Base-by-base conservation (phyloP, 2,329 filamentous ascomycete genomes). In the Calonectria pauciramosa region DNA sequence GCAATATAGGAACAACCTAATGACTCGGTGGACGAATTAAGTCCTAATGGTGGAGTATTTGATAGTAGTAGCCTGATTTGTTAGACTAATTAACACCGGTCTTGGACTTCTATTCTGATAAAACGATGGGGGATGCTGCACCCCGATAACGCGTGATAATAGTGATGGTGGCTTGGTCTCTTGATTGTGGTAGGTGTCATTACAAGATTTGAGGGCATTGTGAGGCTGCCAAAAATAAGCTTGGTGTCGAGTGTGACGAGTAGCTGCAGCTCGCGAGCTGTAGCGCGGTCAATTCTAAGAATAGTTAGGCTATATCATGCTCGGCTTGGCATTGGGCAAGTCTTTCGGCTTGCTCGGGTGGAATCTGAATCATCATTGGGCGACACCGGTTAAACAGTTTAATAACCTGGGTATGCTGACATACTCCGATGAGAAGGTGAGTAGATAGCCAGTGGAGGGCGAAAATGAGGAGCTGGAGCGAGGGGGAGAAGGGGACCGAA, bases 281-380 rank as follows among this genome's bases (percentile, higher is more conserved):
- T 28, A 30, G 16, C 20, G 59, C 59, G 13, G 30, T 10, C 36
- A 52, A 52, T 47, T 63, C 54, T 41, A 60, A 68, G 52, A 68
- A 60, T 28, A 70, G 41, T 54, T 67, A 67, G 60, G 34, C 44
- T 20, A 18, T 30, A 30, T 47, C 30, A 18, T 70, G 49, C 41
- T 41, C 38, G 23, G 51, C 36, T 70, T 36, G 54, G 67, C 59
- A 52, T n/a, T 44, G 23, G 26, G 49, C 13, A 36, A 63, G 32
- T 14, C 20, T 26, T 20, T 63, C 71, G 71, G 71, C 69, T 67
- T 67, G 67, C 52, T 73, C 71, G 71, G 71, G 71, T 66, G 38
- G 59, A 41, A 44, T 64, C 41, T 47, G 52, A 63, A 34, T 41
- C 5, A 69, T 72, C 20, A 68, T 47, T 69, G 66, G 65, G 26